Base-by-base conservation (phyloP, 2,329 filamentous ascomycete genomes). In the Pseudovirgaria hyperparasitica region DNA sequence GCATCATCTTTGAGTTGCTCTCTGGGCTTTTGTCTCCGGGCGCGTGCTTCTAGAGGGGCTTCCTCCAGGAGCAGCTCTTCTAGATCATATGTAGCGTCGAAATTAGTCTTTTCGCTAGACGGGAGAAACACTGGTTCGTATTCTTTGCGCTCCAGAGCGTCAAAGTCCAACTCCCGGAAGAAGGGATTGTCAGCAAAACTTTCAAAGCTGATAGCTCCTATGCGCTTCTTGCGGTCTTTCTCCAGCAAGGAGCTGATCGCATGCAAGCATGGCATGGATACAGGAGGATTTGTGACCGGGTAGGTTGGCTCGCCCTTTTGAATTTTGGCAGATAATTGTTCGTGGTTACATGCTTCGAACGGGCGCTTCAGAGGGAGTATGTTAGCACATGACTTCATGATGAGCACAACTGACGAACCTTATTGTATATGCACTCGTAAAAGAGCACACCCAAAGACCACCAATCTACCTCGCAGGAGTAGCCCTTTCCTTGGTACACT, bases 401-500 rank as follows among this genome's bases (percentile, higher is more conserved):
- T 15, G 9, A n/a, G 9, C 5, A 9, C 8, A n/a, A 20, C 27
- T 26, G 27, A 49, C 65, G 27, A 57, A 85, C 84, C 76, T 92
- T 96, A 61, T 92, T 93, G 62, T 96, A 98, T 39, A 98, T 94
- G 67, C 90, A 96, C 55, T 98, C 90, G 55, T 94, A 98, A 54
- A 96, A 96, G n/a, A 92, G 70, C 23, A 98, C 90, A 25, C 90
- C 90, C 13, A 98, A 59, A 5, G 90, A 96, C 90, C 90, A 98
- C 90, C 90, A 98, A 52, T 98, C 90, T 22, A 90, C 86, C 42
- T 90, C 82, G 24, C 76, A 74, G 33, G 81, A 76, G 48, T 98
- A 98, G 20, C 90, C 90, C 35, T 75, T 77, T 25, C 87, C 87
- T 38, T 76, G 70, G 46, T 96, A 98, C 2, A 96, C 90, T 53